Evolutionary conservation across 202 grass and related monocot species (phyloP), one percentile per base, ranked within the genome.

Genomic region (Elaeis oleifera): DNA sequence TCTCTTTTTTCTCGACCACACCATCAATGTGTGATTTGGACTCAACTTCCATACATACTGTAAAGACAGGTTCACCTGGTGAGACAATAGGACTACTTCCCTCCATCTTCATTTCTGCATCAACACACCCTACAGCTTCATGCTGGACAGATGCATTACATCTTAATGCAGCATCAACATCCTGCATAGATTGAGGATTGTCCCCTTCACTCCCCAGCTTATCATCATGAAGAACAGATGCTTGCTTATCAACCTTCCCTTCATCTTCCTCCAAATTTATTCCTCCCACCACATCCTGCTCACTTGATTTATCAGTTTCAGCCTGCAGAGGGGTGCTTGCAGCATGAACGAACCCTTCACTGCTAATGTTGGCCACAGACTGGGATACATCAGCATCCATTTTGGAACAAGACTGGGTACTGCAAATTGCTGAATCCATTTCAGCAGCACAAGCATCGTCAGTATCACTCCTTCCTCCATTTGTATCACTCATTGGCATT

Each of bases 371-470:
- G 22, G 23, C 69, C 18, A 63, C 19, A 80, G 78, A 54, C 31
- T 72, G 74, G 52, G 67, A 90, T 61, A 71, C 69, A 78, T 95
- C 86, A 27, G 50, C 56, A 57, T 82, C 81, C 29, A 71, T 52
- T 71, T 90, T 83, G 53, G 79, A 77, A 74, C 79, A 88, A 49
- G 79, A 88, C 49, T 81, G 81, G 4, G 71, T 69, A 68, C 81
- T 88, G 74, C 87, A 96, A 56, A 83, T 65, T 57, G 76, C 71
- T 19, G 84, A 88, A 71, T 90, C 81, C 54, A 85, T 90, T 56
- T 88, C 79, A 64, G 74, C 81, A 64, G 75, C 74, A 55, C 79
- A 90, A 25, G 64, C 79, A 52, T 90, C 87, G 18, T 96, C 87
- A 68, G 79, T 88, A 72, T 78, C 81, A 49, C 81, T 90, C 65